These are phyloP conservation scores for Tuber calosporum DNA, from an alignment of 495 filamentous ascomycete genomes.

Conservation along the genomic window DNA sequence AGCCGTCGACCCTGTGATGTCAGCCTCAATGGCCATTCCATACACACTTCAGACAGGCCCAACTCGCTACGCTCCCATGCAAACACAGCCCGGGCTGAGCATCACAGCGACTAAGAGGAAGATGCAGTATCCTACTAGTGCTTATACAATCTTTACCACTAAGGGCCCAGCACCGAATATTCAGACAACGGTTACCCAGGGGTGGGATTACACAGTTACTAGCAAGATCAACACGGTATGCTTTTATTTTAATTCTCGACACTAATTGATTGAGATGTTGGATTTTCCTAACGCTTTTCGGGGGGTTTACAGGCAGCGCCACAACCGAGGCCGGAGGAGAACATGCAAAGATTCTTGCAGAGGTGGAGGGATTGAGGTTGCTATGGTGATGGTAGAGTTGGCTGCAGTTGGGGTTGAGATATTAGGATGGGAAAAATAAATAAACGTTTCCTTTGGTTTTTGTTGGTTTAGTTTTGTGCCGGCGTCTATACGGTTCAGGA, in stretches of 20 bases:
- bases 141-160: conserved; percentile 53
- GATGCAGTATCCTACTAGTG: conserved; percentile 56
- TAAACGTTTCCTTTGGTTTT: not conserved
- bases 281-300: conserved; percentile 22
- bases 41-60: conserved; percentile 59
- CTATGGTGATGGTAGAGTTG: conserved; percentile 1
- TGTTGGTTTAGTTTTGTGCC: not conserved
- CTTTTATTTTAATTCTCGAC: conserved; percentile 19
- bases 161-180: conserved; percentile 52
- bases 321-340: conserved; percentile 48
- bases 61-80: conserved; percentile 68
- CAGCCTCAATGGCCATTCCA: conserved; percentile 48
- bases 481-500: not conserved
- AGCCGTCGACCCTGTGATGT: conserved; percentile 28
- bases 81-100: conserved; percentile 56
- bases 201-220: conserved; percentile 51
- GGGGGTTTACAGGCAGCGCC: conserved; percentile 44
- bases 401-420: not conserved
- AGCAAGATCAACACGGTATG: conserved; percentile 62
- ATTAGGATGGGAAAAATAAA: not conserved
- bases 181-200: conserved; percentile 56
- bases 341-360: conserved; percentile 54
- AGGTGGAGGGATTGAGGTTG: conserved; percentile 53
- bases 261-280: not conserved
- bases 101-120: conserved; percentile 54